Conservation (phyloP, 2,329 filamentous ascomycete genomes). For the Talaromyces pinophilus region DNA sequence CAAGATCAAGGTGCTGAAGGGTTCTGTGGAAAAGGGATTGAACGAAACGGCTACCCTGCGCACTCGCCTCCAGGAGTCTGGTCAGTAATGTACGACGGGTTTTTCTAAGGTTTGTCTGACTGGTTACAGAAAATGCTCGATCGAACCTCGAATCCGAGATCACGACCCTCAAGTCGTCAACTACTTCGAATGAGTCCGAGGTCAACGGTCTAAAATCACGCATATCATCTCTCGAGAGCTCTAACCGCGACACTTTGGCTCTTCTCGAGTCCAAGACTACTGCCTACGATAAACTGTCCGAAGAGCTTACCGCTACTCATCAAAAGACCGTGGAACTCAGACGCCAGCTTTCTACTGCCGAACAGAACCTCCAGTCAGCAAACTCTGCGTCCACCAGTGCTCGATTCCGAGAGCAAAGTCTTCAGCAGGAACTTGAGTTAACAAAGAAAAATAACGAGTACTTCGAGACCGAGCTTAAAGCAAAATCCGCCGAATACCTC, state of each 20-base stretch:
- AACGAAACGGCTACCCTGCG: constrained; percentile 81
- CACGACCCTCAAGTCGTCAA: constrained; percentile 72
- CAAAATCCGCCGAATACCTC: constrained; percentile 80
- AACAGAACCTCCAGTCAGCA: constrained; percentile 80
- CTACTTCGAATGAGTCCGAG: constrained; percentile 65
- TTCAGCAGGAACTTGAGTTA: constrained; percentile 87
- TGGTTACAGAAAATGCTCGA: constrained; percentile 67
- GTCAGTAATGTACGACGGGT: constrained; percentile 49
- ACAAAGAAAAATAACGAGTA: constrained; percentile 90
- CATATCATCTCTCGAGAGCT: constrained; percentile 82
- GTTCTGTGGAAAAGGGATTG: constrained; percentile 76
- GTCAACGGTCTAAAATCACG: constrained; percentile 76
- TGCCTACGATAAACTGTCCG: constrained; percentile 79
- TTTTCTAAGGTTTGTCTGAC: constrained; percentile 1
- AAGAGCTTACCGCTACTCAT: constrained; percentile 85
- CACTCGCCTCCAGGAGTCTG: constrained; percentile 78
- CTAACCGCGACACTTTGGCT: constrained; percentile 85
- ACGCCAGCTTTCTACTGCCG: constrained; percentile 76
- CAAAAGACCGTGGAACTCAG: constrained; percentile 81
- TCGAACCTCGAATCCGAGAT: constrained; percentile 79
- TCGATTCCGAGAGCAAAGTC: constrained; percentile 85
- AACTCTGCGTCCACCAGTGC: constrained; percentile 77
- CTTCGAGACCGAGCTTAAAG: constrained; percentile 88
- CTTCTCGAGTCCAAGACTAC: constrained; percentile 87
- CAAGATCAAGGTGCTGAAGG: constrained; percentile 78